These are phyloP conservation scores for Pseudocercospora fuligena DNA, from an alignment of 2,329 filamentous ascomycete genomes.

Conservation along the genomic window DNA sequence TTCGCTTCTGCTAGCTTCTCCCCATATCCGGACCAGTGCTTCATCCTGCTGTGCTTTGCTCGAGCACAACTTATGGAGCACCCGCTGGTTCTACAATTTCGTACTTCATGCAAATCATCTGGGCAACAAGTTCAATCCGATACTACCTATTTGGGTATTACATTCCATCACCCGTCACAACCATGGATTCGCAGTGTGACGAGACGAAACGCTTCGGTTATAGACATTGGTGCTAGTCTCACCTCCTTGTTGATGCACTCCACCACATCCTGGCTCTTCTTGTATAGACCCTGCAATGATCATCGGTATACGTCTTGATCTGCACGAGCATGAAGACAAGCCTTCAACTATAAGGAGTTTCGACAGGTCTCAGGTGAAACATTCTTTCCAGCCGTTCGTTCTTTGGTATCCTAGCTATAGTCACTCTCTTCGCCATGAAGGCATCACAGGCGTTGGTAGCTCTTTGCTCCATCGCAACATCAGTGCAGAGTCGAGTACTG, in stretches of 20 bases:
- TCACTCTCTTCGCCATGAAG: constrained; percentile 7
- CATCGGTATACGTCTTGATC: neutral
- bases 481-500: neutral
- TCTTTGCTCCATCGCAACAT: neutral
- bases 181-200: neutral
- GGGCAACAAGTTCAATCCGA: neutral
- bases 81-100: neutral
- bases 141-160: neutral
- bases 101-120: neutral
- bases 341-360: neutral
- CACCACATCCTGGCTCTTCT: constrained; percentile 3
- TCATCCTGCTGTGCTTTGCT: neutral
- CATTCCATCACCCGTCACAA: neutral
- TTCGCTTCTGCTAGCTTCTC: constrained; percentile 6
- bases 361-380: constrained; percentile 2
- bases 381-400: constrained; percentile 5
- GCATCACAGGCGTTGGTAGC: neutral
- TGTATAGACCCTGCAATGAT: constrained; percentile 1
- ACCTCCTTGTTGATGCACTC: neutral
- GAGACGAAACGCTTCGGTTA: neutral
- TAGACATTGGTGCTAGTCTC: neutral
- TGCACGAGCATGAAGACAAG: constrained; percentile 1
- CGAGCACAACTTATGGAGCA: neutral
- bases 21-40: neutral
- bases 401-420: constrained; percentile 4